Base-by-base conservation (phyloP, 1,139 yeast genomes). In the Blastobotrys illinoisensis region DNA sequence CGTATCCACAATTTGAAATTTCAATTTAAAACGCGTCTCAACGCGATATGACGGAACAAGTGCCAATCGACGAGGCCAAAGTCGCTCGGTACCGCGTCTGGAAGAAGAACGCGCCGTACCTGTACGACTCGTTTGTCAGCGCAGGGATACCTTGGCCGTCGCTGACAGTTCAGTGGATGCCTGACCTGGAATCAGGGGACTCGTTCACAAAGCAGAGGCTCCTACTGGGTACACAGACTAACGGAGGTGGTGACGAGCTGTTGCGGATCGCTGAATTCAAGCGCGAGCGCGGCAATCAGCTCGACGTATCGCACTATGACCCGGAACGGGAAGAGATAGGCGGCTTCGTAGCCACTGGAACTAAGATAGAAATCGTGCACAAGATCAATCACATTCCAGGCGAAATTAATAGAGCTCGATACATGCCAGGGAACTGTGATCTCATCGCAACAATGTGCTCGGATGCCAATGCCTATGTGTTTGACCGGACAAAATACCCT, bases 21-120 rank as follows among this genome's bases (percentile, higher is more conserved):
- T 32, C 40, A 32, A 32, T 32, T 32, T 13, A 32, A 32, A 11
- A 32, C 40, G 40, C 40, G 40, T 32, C 40, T 6, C 16, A 13
- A 32, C 40, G 40, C 40, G 40, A 32, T 7, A 32, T 32, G 40
- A 32, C 40, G 40, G 40, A 32, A 32, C 44, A 47, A 11, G 44
- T 18, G 14, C 46, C 46, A 5, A 9, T 44, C 9, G 40, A 32
- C 40, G 40, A 32, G 32, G 40, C 48, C 18, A 21, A n/a, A 14
- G 26, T 14, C 16, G 18, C 28, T 68, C 96, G 88, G 71, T 90
- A 84, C 76, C 88, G 90, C 66, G 87, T 88, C 56, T 93, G 99
- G 99, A 91, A 91, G 71, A 93, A 93, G 67, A 85, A 96, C 11
- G 87, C 93, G n/a, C 97, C 96, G 14, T 78, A 89, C 61, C 74